Evolutionary conservation across 1,284 basidiomycete genomes (phyloP), one percentile per base, ranked within the genome.

Genomic region (Cryptococcus sp.): DNA sequence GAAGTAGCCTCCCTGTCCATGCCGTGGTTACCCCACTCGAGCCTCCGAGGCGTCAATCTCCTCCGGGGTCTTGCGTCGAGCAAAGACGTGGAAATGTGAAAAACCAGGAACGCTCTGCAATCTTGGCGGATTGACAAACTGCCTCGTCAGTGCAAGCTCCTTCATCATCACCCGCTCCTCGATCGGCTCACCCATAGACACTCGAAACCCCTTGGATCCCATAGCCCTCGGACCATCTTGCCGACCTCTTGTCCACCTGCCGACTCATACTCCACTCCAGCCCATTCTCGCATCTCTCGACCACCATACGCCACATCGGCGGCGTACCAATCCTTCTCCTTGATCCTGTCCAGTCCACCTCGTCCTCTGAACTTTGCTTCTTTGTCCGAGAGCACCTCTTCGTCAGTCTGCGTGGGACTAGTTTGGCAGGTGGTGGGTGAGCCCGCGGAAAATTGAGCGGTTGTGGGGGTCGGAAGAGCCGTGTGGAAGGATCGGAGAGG

Each of bases 61-160:
- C 31, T 62, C 60, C 2, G 69, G 69, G 10, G 67, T 66, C 54
- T 71, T 71, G 21, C 69, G 50, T 12, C 69, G 43, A 9, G 69
- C 72, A 54, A 74, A 69, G 26, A 74, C 62, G 53, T 74, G 72
- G 52, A 70, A 71, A 50, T 74, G 72, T 11, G 67, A 65, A 37
- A 71, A 63, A 0, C 67, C 68, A 3, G 62, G 67, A 2, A 74
- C 65, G 19, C 59, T 63, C 57, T 74, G 72, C 3, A 74, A 56
- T 2, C 69, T 56, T 58, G 45, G 56, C 12, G 61, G 63, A 49
- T 65, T 65, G 42, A 65, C 62, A 55, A 66, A 63, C 60, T 64
- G 33, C 9, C 24, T 23, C 19, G 7, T 35, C n/a, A 7, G 19
- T 19, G 18, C 18, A 14, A 19, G 22, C 44, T 45, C 26, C 3